These are phyloP conservation scores for Alternaria sp. DNA, from an alignment of 2,329 filamentous ascomycete species.

Conservation along the genomic window DNA sequence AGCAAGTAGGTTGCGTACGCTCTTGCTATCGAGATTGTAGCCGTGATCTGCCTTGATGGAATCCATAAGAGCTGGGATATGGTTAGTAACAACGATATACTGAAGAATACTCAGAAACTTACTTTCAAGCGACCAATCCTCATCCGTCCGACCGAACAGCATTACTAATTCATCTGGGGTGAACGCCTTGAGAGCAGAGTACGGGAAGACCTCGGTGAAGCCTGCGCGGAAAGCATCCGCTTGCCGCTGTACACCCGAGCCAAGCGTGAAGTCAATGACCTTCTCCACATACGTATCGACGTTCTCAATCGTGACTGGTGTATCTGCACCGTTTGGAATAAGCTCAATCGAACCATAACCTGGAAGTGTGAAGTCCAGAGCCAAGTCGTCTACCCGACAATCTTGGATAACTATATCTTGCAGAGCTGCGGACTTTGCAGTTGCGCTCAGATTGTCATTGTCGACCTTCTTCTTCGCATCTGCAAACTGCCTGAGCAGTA, in stretches of 20 bases:
- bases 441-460: constrained; percentile 68
- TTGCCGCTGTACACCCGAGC: constrained; percentile 85
- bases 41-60: constrained; percentile 99
- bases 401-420: constrained; percentile 77
- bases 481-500: constrained; percentile 86
- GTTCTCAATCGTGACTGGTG: constrained; percentile 84
- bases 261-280: constrained; percentile 90
- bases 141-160: constrained; percentile 89
- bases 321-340: constrained; percentile 75
- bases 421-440: constrained; percentile 75
- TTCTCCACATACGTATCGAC: constrained; percentile 87
- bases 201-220: constrained; percentile 96
- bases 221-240: constrained; percentile 89
- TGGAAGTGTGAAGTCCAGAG: constrained; percentile 92
- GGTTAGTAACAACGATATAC: constrained; percentile 38
- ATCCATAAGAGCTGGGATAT: constrained; percentile 80
- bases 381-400: constrained; percentile 82
- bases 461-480: constrained; percentile 83
- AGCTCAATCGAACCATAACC: constrained; percentile 87
- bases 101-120: constrained; percentile 55
- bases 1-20: constrained; percentile 89
- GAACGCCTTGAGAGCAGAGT: constrained; percentile 89
- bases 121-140: constrained; percentile 98
- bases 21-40: constrained; percentile 98
- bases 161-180: constrained; percentile 95